Conservation (phyloP, 495 filamentous ascomycete species). For the Copromyces sp. region DNA sequence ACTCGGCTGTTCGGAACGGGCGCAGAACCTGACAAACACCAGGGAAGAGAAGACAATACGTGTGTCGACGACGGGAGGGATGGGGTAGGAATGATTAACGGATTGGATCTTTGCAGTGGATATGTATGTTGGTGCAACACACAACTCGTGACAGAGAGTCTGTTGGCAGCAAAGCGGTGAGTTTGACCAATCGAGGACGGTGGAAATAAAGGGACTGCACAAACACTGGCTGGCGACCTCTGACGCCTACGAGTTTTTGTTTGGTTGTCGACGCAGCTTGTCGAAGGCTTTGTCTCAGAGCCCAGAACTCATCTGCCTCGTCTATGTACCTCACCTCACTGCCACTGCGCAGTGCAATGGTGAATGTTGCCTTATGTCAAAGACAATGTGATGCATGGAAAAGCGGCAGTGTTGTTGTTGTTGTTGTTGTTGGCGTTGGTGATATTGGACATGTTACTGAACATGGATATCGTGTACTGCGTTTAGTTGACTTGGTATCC, state of each 20-base stretch:
- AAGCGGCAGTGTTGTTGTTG: background rate
- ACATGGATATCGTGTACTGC: no score
- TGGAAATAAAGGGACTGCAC: background rate
- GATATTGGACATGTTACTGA: no score
- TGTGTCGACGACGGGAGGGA: background rate
- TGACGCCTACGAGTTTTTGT: background rate
- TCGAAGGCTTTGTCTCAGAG: background rate
- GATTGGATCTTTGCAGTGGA: background rate
- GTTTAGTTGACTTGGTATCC: background rate
- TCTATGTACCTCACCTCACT: background rate
- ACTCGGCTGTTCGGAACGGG: background rate
- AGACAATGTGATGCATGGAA: background rate
- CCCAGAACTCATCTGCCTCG: background rate
- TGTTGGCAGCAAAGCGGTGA: background rate
- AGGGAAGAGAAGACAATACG: background rate
- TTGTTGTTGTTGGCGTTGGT: background rate
- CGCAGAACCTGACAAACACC: background rate
- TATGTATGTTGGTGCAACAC: background rate
- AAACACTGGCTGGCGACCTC: background rate
- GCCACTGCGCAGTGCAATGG: background rate
- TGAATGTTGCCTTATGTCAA: background rate
- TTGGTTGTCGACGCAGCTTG: background rate
- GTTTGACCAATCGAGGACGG: background rate
- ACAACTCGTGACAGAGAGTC: background rate
- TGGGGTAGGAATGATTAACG: background rate